Evolutionary conservation across 768 basidiomycete genomes (phyloP).

Genomic region (Phylloporus sp.): DNA sequence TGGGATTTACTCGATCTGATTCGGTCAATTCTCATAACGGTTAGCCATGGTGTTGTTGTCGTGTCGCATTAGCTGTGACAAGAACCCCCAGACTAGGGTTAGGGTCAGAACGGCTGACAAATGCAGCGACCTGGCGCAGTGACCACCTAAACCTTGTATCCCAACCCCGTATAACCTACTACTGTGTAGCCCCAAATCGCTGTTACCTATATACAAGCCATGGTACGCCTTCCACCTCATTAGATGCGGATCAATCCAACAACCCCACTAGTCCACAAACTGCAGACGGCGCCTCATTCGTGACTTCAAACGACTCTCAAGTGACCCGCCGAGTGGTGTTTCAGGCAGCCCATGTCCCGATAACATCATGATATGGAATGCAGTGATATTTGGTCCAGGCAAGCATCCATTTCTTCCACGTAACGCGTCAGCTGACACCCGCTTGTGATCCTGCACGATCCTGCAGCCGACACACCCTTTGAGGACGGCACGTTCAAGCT

Average conservation of each 20-base stretch:
- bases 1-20: too few relatives aligned
- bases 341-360: constrained; percentile 96
- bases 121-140: neutral
- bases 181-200: neutral
- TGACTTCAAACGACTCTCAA: constrained; percentile 94
- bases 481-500: constrained; percentile 99
- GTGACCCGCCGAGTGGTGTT: constrained; percentile 93
- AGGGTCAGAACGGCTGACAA: constrained; percentile 24
- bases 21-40: too few relatives aligned
- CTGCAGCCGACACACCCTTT: constrained; percentile 91
- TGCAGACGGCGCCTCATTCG: constrained; percentile 94
- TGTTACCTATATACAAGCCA: constrained; percentile 3
- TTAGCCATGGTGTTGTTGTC: neutral
- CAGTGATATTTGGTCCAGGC: constrained; percentile 99
- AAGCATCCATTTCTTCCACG: constrained; percentile 25
- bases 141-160: neutral
- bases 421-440: neutral
- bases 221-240: constrained; percentile 14
- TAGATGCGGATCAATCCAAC: neutral
- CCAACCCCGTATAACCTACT: neutral
- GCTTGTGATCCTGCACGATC: neutral
- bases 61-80: too few relatives aligned
- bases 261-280: constrained; percentile 69
- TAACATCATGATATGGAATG: constrained; percentile 99
- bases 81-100: constrained; percentile 17